A percentile compares a stretch with the other conserved stretches of the same genome.
phyloP scores from a whole-genome alignment of 192 early-diverging fungal species.

The Lobosporangium transversale region DNA sequence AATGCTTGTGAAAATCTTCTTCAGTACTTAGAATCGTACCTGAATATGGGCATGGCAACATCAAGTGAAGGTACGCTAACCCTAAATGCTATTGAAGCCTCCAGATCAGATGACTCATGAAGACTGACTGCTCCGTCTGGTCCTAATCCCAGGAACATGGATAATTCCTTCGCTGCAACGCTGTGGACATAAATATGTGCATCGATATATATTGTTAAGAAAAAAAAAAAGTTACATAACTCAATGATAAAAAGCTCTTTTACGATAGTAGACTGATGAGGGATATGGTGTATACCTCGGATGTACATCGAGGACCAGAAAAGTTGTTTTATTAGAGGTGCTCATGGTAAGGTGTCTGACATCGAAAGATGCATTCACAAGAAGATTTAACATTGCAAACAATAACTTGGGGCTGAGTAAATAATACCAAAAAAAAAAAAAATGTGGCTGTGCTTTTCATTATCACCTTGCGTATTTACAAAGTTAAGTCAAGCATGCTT shows the following conservation, averaged over 20 bases:
- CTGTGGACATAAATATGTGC: not conserved
- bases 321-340: conserved; percentile 7
- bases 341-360: too few relatives aligned
- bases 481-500: too few relatives aligned
- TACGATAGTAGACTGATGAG: too few relatives aligned
- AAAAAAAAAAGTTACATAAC: too few relatives aligned
- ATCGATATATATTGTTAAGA: too few relatives aligned
- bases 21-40: not conserved
- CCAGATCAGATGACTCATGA: not conserved
- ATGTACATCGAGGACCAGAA: conserved; percentile 8
- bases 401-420: too few relatives aligned
- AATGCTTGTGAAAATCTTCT: too few relatives aligned
- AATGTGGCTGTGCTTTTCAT: too few relatives aligned
- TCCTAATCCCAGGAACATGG: conserved; percentile 6
- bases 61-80: conserved; percentile 6
- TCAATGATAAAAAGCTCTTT: too few relatives aligned
- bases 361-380: not conserved
- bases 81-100: not conserved
- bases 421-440: not conserved
- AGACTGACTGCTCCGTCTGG: not conserved
- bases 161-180: conserved; percentile 10
- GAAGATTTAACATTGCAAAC: too few relatives aligned
- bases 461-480: too few relatives aligned
- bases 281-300: conserved; percentile 13
- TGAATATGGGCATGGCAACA: conserved; percentile 20